These are phyloP conservation scores for Lepiota venenata DNA, from an alignment of 768 basidiomycete species.

Conservation along the genomic window DNA sequence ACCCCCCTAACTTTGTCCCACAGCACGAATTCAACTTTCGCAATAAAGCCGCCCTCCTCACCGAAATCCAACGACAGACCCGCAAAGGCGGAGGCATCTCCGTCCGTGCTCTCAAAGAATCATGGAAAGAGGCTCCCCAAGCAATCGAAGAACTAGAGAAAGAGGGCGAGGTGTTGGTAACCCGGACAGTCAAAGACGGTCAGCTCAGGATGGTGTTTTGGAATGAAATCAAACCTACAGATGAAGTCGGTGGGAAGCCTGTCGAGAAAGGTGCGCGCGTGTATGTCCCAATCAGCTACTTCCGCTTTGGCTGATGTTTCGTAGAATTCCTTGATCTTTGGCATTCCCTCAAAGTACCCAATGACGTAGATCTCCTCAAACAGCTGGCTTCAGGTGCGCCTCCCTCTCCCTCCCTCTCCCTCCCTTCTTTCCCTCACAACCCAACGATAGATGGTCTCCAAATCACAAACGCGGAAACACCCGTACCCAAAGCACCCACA, in stretches of 20 bases:
- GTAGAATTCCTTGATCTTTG: constrained; percentile 87
- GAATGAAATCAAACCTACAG: constrained; percentile 82
- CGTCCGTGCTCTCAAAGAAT: constrained; percentile 81
- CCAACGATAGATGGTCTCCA: constrained; percentile 66
- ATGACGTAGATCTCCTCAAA: constrained; percentile 77
- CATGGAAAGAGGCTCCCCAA: constrained; percentile 83
- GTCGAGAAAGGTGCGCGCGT: constrained; percentile 84
- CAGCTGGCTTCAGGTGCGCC: constrained; percentile 69
- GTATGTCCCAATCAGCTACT: too few relatives aligned
- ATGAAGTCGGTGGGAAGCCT: constrained; percentile 64
- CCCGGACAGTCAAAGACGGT: constrained; percentile 78
- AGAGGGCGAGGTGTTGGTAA: constrained; percentile 50
- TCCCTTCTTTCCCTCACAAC: too few relatives aligned
- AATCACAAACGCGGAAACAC: constrained; percentile 65
- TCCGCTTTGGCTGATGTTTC: constrained; percentile 2
- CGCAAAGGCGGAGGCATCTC: constrained; percentile 83
- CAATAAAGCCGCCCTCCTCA: constrained; percentile 78
- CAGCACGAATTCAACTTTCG: constrained; percentile 87
- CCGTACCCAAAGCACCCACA: constrained; percentile 49
- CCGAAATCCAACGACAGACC: constrained; percentile 83
- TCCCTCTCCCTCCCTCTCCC: background rate
- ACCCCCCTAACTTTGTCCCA: background rate
- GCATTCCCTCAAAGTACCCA: constrained; percentile 82
- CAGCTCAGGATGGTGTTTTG: constrained; percentile 84
- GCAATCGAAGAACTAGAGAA: constrained; percentile 21